These are phyloP conservation scores for Beauveria scarabaeidicola DNA, from an alignment of 2,329 filamentous ascomycete species.

Conservation along the genomic window DNA sequence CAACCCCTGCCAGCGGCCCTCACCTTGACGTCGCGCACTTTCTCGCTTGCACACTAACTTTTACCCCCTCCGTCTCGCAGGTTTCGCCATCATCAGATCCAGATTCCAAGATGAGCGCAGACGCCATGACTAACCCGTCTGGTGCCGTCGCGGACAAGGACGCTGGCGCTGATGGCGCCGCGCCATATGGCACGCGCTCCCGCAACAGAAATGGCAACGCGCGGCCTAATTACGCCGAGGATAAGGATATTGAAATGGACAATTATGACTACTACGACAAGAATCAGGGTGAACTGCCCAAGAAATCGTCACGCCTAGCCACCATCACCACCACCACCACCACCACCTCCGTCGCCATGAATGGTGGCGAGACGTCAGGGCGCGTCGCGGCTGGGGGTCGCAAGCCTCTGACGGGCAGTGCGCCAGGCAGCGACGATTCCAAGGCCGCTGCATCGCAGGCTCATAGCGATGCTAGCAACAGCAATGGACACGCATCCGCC, in stretches of 20 bases:
- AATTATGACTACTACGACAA: slow-evolving; percentile 60
- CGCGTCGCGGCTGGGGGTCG: slow-evolving; percentile 30
- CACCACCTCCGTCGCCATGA: slow-evolving; percentile 17
- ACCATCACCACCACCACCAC: slow-evolving; percentile 22
- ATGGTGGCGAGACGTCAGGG: slow-evolving; percentile 24
- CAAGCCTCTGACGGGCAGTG: slow-evolving; percentile 21
- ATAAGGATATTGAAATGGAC: slow-evolving; percentile 83
- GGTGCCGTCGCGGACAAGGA: slow-evolving; percentile 40
- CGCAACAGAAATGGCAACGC: slow-evolving; percentile 74
- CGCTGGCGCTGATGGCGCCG: slow-evolving; percentile 42
- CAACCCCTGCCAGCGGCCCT: background rate
- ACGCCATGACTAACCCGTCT: slow-evolving; percentile 40
- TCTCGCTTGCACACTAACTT: background rate
- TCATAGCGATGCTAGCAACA: slow-evolving; percentile 17
- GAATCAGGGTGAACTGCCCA: slow-evolving; percentile 44
- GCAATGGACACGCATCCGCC: slow-evolving; percentile 15
- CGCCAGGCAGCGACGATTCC: slow-evolving; percentile 29
- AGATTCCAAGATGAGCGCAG: slow-evolving; percentile 24
- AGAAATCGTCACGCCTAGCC: slow-evolving; percentile 46
- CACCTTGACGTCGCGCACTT: background rate
- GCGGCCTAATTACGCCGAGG: slow-evolving; percentile 91
- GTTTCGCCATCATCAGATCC: slow-evolving; percentile 27
- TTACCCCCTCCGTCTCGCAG: slow-evolving; percentile 18
- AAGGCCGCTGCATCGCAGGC: slow-evolving; percentile 29
- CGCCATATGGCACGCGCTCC: slow-evolving; percentile 85